phyloP scores from a whole-genome alignment of 2,329 filamentous ascomycete genomes.

The Pseudogymnoascus sp. region DNA sequence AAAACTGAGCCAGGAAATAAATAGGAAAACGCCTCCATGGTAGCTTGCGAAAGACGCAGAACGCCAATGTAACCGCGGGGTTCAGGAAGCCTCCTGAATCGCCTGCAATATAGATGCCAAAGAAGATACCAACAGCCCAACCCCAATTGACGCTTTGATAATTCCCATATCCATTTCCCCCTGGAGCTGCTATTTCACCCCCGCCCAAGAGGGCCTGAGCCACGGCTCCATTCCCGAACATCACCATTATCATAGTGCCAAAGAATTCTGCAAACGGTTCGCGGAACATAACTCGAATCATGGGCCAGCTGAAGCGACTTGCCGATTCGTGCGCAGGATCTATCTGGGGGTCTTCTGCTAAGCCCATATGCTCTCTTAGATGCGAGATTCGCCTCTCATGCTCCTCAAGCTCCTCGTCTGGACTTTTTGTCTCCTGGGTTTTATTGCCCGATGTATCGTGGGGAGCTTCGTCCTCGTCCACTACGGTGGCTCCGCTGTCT shows the following conservation, averaged over 20 bases:
- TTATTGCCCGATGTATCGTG: background rate
- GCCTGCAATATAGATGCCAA: conserved; percentile 58
- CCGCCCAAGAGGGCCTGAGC: conserved; percentile 58
- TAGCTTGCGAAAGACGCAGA: conserved; percentile 60
- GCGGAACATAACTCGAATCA: conserved; percentile 41
- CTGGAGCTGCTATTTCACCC: conserved; percentile 16
- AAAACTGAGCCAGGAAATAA: conserved; percentile 58
- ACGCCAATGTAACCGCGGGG: conserved; percentile 62
- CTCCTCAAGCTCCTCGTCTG: background rate
- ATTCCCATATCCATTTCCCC: conserved; percentile 20
- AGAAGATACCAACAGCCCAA: conserved; percentile 55
- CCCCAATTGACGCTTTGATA: conserved; percentile 26
- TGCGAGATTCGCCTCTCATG: background rate
- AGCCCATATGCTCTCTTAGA: background rate
- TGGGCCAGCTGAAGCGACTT: conserved; percentile 43
- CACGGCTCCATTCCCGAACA: conserved; percentile 65
- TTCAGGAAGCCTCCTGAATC: conserved; percentile 63
- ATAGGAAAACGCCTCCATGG: conserved; percentile 63
- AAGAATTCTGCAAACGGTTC: conserved; percentile 62
- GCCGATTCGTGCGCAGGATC: conserved; percentile 26
- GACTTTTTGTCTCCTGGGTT: background rate
- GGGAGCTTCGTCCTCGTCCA: background rate
- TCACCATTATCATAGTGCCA: conserved; percentile 58
- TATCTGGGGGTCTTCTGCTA: conserved; percentile 16
- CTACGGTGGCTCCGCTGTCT: background rate